Evolutionary conservation across 2,329 filamentous ascomycete species (phyloP), one percentile per base, ranked within the genome.

Genomic region (Alternaria atra): DNA sequence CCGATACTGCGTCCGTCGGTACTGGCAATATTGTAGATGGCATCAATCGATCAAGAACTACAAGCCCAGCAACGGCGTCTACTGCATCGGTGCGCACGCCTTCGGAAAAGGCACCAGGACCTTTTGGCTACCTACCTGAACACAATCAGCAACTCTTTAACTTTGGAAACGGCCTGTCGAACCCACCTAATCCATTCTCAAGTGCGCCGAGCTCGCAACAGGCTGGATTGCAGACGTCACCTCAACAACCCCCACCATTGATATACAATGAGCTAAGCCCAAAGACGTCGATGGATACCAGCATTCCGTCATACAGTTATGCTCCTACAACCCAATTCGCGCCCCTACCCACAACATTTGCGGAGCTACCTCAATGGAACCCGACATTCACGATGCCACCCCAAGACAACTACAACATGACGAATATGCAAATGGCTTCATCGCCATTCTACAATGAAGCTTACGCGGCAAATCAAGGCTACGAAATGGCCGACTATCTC

Each of bases 41-140:
- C n/a, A 77, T 78, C 67, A 79, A 77, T 56, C 73, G 80, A 27
- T 84, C 82, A 29, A 73, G 77, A 48, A 81, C 80, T 6, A 81
- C 82, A 25, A 84, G 82, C 63, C 82, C 82, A 23, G 76, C 76
- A 6, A 77, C 77, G 20, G 77, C 72, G 17, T 80, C 76, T 27
- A 78, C 77, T 32, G 66, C 73, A 56, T 80, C 77, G 44, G 69
- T 79, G 53, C 72, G 71, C 61, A 80, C 77, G 51, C 77, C 77
- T 40, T 73, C 76, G 17, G 77, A 79, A 23, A 72, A 67, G 44
- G 54, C 63, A 25, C 66, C 72, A 34, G 67, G 69, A 12, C 75
- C 77, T n/a, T 78, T 79, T 56, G 77, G 76, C 54, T 79, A 78
- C 70, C 68, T 80, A 58, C 73, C 75, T 56, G 73, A 66, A 47